Evolutionary conservation across 768 basidiomycete species (phyloP).

Genomic region (Boletus barrowsii): DNA sequence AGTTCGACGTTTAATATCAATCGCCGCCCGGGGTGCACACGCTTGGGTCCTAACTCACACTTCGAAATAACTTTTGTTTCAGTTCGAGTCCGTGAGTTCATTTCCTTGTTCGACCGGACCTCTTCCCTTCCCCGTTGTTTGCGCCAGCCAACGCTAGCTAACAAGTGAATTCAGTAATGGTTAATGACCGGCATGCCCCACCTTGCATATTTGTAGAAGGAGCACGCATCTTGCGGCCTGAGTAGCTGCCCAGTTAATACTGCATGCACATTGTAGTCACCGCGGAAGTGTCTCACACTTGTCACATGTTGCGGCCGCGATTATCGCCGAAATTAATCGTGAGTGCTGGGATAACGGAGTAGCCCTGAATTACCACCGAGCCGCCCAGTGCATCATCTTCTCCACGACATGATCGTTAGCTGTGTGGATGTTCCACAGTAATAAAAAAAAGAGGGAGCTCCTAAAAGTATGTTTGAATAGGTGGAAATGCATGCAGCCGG

Average conservation of each 20-base stretch:
- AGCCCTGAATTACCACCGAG: not conserved
- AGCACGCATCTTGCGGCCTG: not conserved
- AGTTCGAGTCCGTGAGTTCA: too few species aligned
- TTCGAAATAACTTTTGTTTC: too few species aligned
- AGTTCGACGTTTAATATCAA: not conserved
- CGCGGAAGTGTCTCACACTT: not conserved
- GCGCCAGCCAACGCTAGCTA: not conserved
- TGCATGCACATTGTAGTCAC: too few species aligned
- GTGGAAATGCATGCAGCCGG: too few species aligned
- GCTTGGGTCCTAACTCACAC: too few species aligned
- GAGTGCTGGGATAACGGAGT: not conserved
- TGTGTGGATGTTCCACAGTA: too few species aligned
- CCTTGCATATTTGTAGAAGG: not conserved
- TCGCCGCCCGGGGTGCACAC: too few species aligned
- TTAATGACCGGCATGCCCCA: too few species aligned
- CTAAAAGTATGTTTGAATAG: too few species aligned
- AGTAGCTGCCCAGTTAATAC: too few species aligned
- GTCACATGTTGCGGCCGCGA: not conserved
- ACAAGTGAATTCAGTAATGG: not conserved
- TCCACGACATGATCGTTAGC: not conserved
- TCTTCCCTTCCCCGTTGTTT: not conserved
- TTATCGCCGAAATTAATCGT: constrained; percentile 1
- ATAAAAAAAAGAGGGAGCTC: too few species aligned
- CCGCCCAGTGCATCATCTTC: not conserved
- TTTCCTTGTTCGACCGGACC: too few species aligned